These are phyloP conservation scores for Pholiota conissans DNA, from an alignment of 768 basidiomycete genomes.

Conservation along the genomic window DNA sequence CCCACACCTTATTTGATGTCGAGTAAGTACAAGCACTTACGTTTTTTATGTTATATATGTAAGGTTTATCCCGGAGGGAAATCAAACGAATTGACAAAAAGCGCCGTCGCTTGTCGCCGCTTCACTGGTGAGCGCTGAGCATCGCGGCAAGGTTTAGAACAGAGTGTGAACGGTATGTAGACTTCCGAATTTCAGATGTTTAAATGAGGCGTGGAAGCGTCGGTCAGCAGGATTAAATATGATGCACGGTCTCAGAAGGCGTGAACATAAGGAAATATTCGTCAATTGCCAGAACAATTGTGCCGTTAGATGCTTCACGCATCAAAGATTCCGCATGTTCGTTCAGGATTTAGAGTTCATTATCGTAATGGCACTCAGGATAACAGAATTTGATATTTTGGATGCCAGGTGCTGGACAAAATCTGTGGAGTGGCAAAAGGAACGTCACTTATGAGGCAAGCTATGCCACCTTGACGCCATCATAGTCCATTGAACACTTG, in stretches of 20 bases:
- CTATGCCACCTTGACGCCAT: too few species aligned
- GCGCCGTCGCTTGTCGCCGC: background rate
- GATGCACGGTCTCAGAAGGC: background rate
- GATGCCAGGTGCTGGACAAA: too few species aligned
- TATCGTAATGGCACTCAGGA: too few species aligned
- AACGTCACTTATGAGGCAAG: too few species aligned
- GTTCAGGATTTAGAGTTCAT: background rate
- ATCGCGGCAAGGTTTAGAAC: background rate
- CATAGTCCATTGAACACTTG: background rate
- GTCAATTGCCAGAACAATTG: background rate
- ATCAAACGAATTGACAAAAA: background rate
- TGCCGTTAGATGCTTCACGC: background rate
- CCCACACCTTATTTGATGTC: background rate
- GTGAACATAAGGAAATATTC: background rate
- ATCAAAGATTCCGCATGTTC: too few species aligned
- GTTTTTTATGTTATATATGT: background rate
- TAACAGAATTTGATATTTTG: too few species aligned
- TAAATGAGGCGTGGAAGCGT: background rate
- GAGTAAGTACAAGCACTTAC: background rate
- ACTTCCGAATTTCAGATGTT: background rate
- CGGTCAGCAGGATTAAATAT: background rate
- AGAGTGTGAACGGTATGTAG: background rate
- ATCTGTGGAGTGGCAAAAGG: too few species aligned
- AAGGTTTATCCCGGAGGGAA: background rate
- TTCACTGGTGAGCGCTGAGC: too few species aligned